These are phyloP conservation scores for Larix kaempferi DNA, from an alignment of 75 land plant species.

Conservation along the genomic window DNA sequence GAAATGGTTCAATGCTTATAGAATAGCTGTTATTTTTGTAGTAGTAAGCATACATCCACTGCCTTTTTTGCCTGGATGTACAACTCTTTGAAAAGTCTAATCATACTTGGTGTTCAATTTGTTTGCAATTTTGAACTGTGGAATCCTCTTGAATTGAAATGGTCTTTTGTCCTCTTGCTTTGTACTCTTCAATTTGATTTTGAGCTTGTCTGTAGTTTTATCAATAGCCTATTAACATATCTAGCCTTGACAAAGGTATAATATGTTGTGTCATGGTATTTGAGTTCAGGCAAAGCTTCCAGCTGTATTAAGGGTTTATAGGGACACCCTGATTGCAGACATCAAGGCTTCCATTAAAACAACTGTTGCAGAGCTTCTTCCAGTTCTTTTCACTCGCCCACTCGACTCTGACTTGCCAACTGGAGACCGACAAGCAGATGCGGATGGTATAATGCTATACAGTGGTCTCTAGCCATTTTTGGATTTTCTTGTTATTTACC, in stretches of 20 bases:
- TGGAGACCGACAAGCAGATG: conserved; percentile 61
- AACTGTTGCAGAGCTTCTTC: conserved; percentile 83
- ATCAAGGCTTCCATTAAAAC: conserved; percentile 89
- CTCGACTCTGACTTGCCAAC: conserved; percentile 60
- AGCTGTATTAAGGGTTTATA: conserved; percentile 81
- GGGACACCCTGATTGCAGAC: conserved; percentile 77
- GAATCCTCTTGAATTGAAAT: no score
- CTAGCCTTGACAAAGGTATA: background rate
- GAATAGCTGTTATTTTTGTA: conserved; percentile 1
- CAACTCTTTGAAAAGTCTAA: no score
- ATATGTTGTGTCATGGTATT: background rate
- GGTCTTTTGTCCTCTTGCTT: background rate
- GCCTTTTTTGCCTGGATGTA: no score
- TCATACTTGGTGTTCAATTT: no score
- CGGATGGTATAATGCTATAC: conserved; percentile 58
- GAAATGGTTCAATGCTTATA: background rate
- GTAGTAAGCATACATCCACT: background rate
- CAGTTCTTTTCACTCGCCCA: conserved; percentile 58
- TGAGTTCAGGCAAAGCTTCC: conserved; percentile 83
- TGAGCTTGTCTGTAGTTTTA: background rate
- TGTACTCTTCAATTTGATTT: background rate
- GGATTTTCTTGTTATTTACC: background rate
- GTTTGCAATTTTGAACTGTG: no score
- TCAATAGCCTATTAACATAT: background rate
- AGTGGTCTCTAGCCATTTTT: conserved; percentile 1